phyloP scores from a whole-genome alignment of 2,329 filamentous ascomycete genomes.

The Nemania serpens region DNA sequence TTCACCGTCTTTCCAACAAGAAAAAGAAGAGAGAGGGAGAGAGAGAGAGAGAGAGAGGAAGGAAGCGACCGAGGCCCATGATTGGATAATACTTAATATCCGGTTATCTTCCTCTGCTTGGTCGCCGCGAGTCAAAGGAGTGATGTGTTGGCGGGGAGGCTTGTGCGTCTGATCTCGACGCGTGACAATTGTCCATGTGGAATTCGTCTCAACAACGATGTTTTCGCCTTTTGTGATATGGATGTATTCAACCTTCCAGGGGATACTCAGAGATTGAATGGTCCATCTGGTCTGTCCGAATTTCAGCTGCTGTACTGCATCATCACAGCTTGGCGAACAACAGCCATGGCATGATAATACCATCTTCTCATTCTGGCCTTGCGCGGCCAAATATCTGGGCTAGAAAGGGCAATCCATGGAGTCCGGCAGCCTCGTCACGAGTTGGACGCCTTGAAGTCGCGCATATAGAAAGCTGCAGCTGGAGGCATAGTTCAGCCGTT shows the following conservation, averaged over 20 bases:
- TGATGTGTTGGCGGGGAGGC: constrained; percentile 24
- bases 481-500: constrained; percentile 15
- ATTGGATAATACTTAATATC: constrained; percentile 17
- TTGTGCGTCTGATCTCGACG: constrained; percentile 31
- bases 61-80: constrained; percentile 4
- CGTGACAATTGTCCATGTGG: constrained; percentile 19
- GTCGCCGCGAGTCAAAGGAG: constrained; percentile 29
- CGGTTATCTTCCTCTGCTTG: constrained; percentile 3
- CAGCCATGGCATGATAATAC: constrained; percentile 4
- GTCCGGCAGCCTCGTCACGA: constrained; percentile 24
- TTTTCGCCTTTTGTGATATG: constrained; percentile 9
- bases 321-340: constrained; percentile 25
- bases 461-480: constrained; percentile 12
- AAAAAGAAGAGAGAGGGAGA: background rate
- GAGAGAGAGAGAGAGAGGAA: constrained; percentile 1
- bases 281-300: background rate
- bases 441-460: constrained; percentile 24
- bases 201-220: background rate
- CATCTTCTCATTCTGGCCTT: constrained; percentile 16
- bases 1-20: constrained; percentile 33
- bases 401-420: constrained; percentile 12
- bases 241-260: constrained; percentile 5
- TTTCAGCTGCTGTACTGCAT: constrained; percentile 11
- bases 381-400: constrained; percentile 6
- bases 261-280: background rate